phyloP scores from a whole-genome alignment of 1,284 basidiomycete species.

The Neonothopanus nambi region DNA sequence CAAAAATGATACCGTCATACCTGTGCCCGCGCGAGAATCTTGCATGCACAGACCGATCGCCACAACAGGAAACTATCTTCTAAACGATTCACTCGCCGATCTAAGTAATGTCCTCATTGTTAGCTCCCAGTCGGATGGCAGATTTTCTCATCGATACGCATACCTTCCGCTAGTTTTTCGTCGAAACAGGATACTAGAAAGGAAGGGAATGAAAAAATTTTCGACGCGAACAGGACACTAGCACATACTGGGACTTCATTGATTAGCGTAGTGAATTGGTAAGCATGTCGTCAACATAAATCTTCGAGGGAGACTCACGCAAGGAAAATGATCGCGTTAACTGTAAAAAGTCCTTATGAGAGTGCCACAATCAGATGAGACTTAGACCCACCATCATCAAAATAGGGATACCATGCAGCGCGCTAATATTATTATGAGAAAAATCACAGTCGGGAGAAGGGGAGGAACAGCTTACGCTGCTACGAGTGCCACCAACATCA shows the following conservation, averaged over 20 bases:
- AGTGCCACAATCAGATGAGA: constrained; percentile 9
- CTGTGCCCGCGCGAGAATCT: constrained; percentile 59
- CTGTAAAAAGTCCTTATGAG: constrained; percentile 26
- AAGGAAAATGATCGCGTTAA: constrained; percentile 72
- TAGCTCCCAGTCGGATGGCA: no score
- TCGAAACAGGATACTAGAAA: constrained; percentile 67
- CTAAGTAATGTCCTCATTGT: constrained; percentile 25
- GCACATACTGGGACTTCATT: constrained; percentile 32
- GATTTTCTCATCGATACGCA: neutral
- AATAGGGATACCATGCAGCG: constrained; percentile 71
- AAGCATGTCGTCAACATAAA: constrained; percentile 5
- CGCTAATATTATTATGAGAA: constrained; percentile 40
- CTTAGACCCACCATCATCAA: constrained; percentile 52
- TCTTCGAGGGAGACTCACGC: constrained; percentile 39
- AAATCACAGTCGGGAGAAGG: constrained; percentile 2
- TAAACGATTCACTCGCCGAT: constrained; percentile 64
- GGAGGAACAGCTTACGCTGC: constrained; percentile 48
- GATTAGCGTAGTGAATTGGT: constrained; percentile 16
- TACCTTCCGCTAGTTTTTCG: constrained; percentile 60
- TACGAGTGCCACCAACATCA: constrained; percentile 73
- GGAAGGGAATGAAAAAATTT: constrained; percentile 2
- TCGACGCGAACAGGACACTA: constrained; percentile 5
- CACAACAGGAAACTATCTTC: constrained; percentile 75
- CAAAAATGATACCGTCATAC: constrained; percentile 25
- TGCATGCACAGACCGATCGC: constrained; percentile 65